These are phyloP conservation scores for Scleroderma bovista DNA, from an alignment of 768 basidiomycete species.

Conservation along the genomic window DNA sequence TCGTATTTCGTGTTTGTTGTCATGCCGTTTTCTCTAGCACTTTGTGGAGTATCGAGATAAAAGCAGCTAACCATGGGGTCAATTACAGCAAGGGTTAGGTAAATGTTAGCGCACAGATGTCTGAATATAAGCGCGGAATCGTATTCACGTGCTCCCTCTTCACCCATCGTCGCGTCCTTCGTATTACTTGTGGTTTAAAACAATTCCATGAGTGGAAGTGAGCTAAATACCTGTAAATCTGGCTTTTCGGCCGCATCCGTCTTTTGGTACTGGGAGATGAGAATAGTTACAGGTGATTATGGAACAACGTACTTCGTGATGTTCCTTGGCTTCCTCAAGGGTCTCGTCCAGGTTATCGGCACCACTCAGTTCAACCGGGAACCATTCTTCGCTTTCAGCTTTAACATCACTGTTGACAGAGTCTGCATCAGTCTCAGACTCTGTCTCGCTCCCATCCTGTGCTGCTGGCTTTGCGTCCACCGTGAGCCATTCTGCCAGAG, in stretches of 20 bases:
- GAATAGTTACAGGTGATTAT: not conserved
- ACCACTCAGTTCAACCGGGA: slow-evolving; percentile 16
- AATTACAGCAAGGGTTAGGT: not conserved
- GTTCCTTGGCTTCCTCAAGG: slow-evolving; percentile 6
- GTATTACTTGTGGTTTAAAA: not conserved
- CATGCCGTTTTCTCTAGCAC: slow-evolving; percentile 65
- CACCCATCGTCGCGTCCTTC: slow-evolving; percentile 64
- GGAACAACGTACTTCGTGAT: not conserved
- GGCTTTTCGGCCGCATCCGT: not conserved
- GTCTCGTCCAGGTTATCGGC: slow-evolving; percentile 20
- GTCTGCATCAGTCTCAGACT: slow-evolving; percentile 61
- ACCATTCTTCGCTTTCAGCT: slow-evolving; percentile 38
- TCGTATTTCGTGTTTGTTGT: slow-evolving; percentile 47
- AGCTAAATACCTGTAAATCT: slow-evolving; percentile 4
- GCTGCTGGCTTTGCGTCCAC: slow-evolving; percentile 35
- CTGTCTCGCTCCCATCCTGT: slow-evolving; percentile 35
- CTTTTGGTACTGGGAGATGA: slow-evolving; percentile 8
- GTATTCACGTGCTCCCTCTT: slow-evolving; percentile 69
- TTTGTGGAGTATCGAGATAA: slow-evolving; percentile 80
- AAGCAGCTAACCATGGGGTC: slow-evolving; percentile 53
- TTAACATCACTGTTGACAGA: slow-evolving; percentile 60
- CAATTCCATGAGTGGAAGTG: not conserved
- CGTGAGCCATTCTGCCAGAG: slow-evolving; percentile 57
- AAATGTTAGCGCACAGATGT: slow-evolving; percentile 56
- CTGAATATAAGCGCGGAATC: slow-evolving; percentile 75